Evolutionary conservation across 495 filamentous ascomycete genomes (phyloP).

Genomic region (Terfezia claveryi): DNA sequence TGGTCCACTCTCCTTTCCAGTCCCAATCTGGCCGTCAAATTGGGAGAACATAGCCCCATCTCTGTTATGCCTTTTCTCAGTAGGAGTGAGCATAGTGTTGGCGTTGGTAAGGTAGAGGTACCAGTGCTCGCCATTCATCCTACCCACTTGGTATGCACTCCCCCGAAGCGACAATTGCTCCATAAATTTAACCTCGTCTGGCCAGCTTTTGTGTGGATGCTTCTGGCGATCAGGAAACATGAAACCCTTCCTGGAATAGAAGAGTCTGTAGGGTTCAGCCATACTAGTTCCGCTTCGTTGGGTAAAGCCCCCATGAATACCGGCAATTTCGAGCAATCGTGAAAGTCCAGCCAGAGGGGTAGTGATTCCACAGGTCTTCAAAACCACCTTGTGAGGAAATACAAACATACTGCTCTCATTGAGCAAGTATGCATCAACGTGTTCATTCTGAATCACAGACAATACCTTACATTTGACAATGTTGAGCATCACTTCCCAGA

Average conservation of each 20-base stretch:
- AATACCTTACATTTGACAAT: constrained; percentile 96
- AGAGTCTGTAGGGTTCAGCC: constrained; percentile 81
- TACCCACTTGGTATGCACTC: constrained; percentile 98
- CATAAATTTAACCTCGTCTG: constrained; percentile 75
- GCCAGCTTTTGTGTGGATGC: constrained; percentile 92
- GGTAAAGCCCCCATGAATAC: constrained; percentile 68
- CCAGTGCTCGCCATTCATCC: constrained; percentile 99
- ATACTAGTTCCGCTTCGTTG: constrained; percentile 38
- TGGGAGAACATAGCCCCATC: constrained; percentile 24
- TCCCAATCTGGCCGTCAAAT: constrained; percentile 19
- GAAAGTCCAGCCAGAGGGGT: constrained; percentile 75
- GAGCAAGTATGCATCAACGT: constrained; percentile 90
- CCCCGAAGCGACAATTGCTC: constrained; percentile 78
- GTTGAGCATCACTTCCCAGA: constrained; percentile 93
- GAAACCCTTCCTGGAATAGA: constrained; percentile 98
- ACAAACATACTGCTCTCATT: constrained; percentile 99
- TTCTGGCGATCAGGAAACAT: constrained; percentile 86
- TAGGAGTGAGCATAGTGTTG: constrained; percentile 53
- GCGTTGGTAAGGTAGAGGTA: constrained; percentile 92
- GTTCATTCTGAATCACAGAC: constrained; percentile 80
- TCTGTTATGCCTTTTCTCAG: constrained; percentile 20
- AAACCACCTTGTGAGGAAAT: constrained; percentile 93
- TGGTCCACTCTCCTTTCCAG: constrained; percentile 21
- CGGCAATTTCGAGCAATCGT: constrained; percentile 75
- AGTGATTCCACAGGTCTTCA: constrained; percentile 97